Evolutionary conservation across 2,329 filamentous ascomycete species (phyloP), one percentile per base, ranked within the genome.

Genomic region (Aureobasidium melanogenum): DNA sequence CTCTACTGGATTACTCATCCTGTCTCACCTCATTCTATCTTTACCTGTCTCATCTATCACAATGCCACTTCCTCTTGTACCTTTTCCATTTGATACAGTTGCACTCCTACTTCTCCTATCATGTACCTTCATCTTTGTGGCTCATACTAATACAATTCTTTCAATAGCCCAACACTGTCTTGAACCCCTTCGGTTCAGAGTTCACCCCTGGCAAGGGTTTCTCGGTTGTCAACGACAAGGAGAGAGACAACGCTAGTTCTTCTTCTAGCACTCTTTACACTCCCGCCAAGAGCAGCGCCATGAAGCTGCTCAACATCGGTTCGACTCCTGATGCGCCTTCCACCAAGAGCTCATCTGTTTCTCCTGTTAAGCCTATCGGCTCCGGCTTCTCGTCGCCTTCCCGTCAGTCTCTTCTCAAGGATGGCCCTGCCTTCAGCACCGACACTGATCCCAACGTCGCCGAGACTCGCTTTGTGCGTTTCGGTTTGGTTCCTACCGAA

Each of bases 341-440:
- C 1, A 51, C 44, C 24, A 48, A 39, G 48, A 7, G 19, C 19
- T 52, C 57, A 6, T 60, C 57, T 5, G 5, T 22, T 2, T 55
- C 44, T 4, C 47, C 41, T 2, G n/a, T 57, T 51, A 50, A 47
- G 30, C 60, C 51, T 9, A 50, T 55, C 17, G 51, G 50, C n/a
- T 50, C 46, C 15, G 44, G 50, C 24, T 46, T 22, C 30, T 41
- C 47, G 0, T 28, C 47, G 2, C 48, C 43, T 3, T 32, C 59
- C 15, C 32, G 28, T 10, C 26, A 26, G 30, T 3, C 28, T 12
- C 22, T 12, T 12, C 38, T 61, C 5, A 46, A 22, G 24, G 39
- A 39, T 15, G 38, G 47, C 22, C 55, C 47, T 15, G 6, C 5
- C 5, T 63, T 63, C 58, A 61, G 36, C 34, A 61, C 57, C 28